Base-by-base conservation (phyloP, 441 rosid genomes). In the Adansonia madagascariensis region DNA sequence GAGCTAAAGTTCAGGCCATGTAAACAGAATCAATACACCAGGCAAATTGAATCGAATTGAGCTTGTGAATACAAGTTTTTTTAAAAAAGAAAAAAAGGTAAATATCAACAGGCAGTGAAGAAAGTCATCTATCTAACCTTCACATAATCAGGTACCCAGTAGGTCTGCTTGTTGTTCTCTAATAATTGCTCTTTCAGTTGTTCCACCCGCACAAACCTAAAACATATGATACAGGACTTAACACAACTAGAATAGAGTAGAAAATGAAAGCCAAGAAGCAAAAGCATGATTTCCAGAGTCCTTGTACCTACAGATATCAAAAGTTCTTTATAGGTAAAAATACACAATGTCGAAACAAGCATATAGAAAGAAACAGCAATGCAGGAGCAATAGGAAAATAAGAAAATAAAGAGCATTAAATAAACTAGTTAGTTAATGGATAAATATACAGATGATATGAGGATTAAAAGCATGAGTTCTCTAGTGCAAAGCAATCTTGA, bases 81-180 rank as follows among this genome's bases (percentile, higher is more conserved):
- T 6, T 43, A 43, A 43, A 43, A 7, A 43, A 8, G 44, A 66
- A 53, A 49, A 63, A 64, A 35, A 39, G 20, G 6, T 73, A 43
- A 55, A 44, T 15, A 60, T 20, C 41, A 72, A 76, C 1, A 61
- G 24, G 8, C 49, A 44, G 22, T 35, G 59, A 67, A 24, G 71
- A 80, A 76, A 77, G 56, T 66, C n/a, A 46, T 71, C 90, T 70
- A 46, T 71, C 91, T 70, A 63, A 97, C 99, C 99, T 97, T 97
- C 82, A 97, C 99, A 82, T 90, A 91, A 70, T 88, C 98, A 11
- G 99, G 99, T 80, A 97, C 99, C 99, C 99, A 97, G 75, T 91
- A 80, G 1, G 99, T 97, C 86, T 89, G 91, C n/a, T 86, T 86
- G 85, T 95, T 97, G 88, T 86, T 97, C 68, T 92, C 95, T 81